phyloP scores from a whole-genome alignment of 345 rosid species.

The Ceriops decandra region DNA sequence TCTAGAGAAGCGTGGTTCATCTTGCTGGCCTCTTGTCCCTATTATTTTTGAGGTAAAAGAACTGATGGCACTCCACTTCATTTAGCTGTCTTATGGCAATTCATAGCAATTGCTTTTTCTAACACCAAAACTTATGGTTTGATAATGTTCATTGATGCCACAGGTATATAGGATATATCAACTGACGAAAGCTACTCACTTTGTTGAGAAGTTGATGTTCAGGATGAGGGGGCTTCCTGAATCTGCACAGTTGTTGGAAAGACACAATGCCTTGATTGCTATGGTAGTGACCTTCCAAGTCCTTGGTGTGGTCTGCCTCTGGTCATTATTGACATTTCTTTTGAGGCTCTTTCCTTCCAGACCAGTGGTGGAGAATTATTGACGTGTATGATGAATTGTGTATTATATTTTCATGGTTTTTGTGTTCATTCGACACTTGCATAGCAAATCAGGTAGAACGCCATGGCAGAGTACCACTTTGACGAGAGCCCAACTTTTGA shows the following conservation, averaged over 20 bases:
- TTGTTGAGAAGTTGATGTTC: constrained; percentile 66
- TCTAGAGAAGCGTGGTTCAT: constrained; percentile 53
- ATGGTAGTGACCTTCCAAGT: constrained; percentile 62
- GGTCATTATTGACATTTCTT: constrained; percentile 75
- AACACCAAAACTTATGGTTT: constrained; percentile 11
- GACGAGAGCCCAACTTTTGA: too few relatives aligned
- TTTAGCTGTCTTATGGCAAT: not conserved
- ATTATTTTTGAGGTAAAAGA: constrained; percentile 65
- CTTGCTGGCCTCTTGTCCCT: constrained; percentile 84
- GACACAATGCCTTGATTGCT: constrained; percentile 53
- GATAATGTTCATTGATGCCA: constrained; percentile 10
- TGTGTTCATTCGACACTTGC: not conserved
- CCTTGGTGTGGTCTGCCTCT: constrained; percentile 74
- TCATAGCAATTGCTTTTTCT: not conserved
- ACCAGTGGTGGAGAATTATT: constrained; percentile 76
- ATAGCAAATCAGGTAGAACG: too few relatives aligned
- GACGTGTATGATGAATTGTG: constrained; percentile 16
- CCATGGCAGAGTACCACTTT: too few relatives aligned
- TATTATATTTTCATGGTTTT: not conserved
- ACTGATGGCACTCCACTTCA: not conserved
- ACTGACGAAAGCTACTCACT: constrained; percentile 68
- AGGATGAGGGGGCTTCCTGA: constrained; percentile 49
- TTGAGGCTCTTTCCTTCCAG: constrained; percentile 78
- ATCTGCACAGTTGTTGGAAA: constrained; percentile 42
- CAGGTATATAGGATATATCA: constrained; percentile 85